A percentile compares a stretch with the other conserved stretches of the same genome.
phyloP scores from a whole-genome alignment of 306 rosid genomes.

The Corylus avellana region DNA sequence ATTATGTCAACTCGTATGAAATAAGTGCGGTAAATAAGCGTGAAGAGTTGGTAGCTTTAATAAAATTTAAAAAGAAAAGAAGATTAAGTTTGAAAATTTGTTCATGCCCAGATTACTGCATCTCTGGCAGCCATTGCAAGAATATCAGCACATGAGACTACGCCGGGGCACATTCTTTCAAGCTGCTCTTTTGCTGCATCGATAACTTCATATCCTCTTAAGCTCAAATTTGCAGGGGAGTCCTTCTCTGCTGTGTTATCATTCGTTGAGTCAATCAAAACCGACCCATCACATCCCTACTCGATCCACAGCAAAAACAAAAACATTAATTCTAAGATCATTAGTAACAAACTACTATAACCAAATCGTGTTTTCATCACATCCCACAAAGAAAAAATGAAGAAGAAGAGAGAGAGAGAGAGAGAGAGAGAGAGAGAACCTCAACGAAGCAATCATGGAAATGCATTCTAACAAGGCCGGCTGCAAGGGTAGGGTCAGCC shows the following conservation, averaged over 20 bases:
- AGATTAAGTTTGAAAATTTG: not conserved
- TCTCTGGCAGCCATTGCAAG: slow-evolving; percentile 81
- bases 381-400: not conserved
- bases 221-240: slow-evolving; percentile 84
- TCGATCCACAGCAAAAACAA: not conserved
- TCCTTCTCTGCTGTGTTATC: slow-evolving; percentile 85
- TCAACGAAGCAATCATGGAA: slow-evolving; percentile 84
- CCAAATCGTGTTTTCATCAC: not conserved
- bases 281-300: slow-evolving; percentile 90
- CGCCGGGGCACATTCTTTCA: slow-evolving; percentile 74
- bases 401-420: not conserved
- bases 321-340: not conserved
- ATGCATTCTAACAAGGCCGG: slow-evolving; percentile 76
- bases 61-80: not conserved
- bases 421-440: slow-evolving; percentile 49
- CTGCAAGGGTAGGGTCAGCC: slow-evolving; percentile 66
- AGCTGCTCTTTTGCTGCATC: slow-evolving; percentile 71
- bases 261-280: slow-evolving; percentile 73
- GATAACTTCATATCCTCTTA: slow-evolving; percentile 78
- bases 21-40: too few relatives aligned
- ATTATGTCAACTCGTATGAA: too few relatives aligned
- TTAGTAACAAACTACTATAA: not conserved
- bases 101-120: slow-evolving; percentile 67
- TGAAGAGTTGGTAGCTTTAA: too few relatives aligned
- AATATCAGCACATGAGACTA: slow-evolving; percentile 92